A percentile compares a stretch with the other conserved stretches of the same genome.
Evolutionary conservation across 2,329 filamentous ascomycete species (phyloP).

Genomic region (Byssoonygena ceratinophila): DNA sequence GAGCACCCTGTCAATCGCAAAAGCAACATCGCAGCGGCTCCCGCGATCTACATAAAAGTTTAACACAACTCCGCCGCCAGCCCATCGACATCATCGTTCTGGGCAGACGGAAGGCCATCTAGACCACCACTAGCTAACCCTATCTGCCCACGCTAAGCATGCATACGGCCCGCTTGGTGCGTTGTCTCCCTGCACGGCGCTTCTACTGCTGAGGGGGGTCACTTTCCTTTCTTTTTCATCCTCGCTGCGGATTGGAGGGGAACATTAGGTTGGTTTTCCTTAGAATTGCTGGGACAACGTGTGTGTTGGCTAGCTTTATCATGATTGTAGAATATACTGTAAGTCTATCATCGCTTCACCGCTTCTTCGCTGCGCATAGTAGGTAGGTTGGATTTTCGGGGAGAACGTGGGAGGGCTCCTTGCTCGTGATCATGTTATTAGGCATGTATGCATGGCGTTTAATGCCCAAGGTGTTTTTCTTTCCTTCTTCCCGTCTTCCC

Average conservation of each 20-base stretch:
- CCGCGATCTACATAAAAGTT: too few species aligned
- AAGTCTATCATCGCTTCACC: background rate
- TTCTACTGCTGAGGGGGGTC: background rate
- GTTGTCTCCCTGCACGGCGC: background rate
- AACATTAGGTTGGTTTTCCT: background rate
- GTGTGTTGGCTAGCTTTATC: background rate
- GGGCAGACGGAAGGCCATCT: too few species aligned
- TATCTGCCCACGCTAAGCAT: too few species aligned
- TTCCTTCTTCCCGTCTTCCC: too few species aligned
- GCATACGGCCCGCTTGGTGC: too few species aligned
- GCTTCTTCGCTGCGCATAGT: too few species aligned
- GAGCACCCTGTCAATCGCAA: background rate
- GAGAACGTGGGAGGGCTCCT: background rate
- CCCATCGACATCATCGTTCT: too few species aligned
- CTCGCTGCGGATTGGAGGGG: too few species aligned
- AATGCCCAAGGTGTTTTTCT: slow-evolving; percentile 10
- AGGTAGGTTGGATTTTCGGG: too few species aligned
- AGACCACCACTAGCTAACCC: background rate
- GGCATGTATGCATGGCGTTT: slow-evolving; percentile 6
- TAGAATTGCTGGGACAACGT: background rate
- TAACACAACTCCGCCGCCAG: too few species aligned
- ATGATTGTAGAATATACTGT: background rate
- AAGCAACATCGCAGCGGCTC: too few species aligned
- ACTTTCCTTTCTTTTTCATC: background rate
- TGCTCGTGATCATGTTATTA: background rate